A percentile compares a stretch with the other conserved stretches of the same genome.
These are phyloP conservation scores for Blastocystis sp. DNA, from an alignment of 352 stramenopile genomes.

Conservation along the genomic window DNA sequence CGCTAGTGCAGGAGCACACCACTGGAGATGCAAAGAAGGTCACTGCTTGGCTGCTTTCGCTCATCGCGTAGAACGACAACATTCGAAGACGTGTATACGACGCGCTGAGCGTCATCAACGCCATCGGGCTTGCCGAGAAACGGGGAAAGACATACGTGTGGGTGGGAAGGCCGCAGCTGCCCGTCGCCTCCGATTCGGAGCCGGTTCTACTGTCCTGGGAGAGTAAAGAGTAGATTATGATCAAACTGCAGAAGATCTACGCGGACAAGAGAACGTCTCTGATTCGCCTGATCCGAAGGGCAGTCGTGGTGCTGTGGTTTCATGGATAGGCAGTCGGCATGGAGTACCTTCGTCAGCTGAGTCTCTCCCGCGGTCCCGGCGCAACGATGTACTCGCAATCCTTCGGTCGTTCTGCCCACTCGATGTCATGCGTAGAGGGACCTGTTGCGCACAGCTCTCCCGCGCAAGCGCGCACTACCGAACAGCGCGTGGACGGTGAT, in stretches of 20 bases:
- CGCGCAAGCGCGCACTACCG: not conserved
- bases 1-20: conserved; percentile 16
- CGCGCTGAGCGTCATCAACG: conserved; percentile 34
- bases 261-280: not conserved
- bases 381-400: not conserved
- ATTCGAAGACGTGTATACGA: conserved; percentile 42
- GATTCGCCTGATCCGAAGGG: not conserved
- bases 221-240: not conserved
- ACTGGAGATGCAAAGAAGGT: conserved; percentile 33
- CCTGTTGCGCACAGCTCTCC: not conserved
- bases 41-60: not conserved
- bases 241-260: not conserved
- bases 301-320: not conserved
- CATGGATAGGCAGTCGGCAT: not conserved
- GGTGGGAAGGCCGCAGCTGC: conserved; percentile 3
- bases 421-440: no score
- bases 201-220: not conserved
- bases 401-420: no score
- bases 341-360: conserved; percentile 1
- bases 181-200: not conserved
- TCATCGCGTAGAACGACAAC: conserved; percentile 9
- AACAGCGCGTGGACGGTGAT: not conserved
- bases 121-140: conserved; percentile 30
- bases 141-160: conserved; percentile 12
- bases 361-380: not conserved